Evolutionary conservation across 2,329 filamentous ascomycete species (phyloP).

Genomic region (Epichloe sylvatica): DNA sequence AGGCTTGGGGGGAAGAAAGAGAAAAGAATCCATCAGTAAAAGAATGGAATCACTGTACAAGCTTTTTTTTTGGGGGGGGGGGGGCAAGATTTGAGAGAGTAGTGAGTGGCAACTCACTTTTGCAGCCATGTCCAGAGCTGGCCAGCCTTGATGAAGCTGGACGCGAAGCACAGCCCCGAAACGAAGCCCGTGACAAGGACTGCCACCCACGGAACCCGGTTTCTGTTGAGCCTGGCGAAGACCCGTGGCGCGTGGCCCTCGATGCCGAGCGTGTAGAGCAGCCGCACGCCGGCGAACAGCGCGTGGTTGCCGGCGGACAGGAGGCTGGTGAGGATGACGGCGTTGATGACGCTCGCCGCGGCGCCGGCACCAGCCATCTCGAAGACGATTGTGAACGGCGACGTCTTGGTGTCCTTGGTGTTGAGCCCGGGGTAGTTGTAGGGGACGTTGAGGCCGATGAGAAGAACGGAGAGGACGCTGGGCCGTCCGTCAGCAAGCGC

Average conservation of each 20-base stretch:
- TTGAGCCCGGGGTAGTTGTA: constrained; percentile 30
- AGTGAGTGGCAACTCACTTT: constrained; percentile 28
- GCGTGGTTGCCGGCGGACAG: constrained; percentile 25
- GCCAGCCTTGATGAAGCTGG: constrained; percentile 50
- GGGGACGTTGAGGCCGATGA: constrained; percentile 44
- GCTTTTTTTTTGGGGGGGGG: neutral
- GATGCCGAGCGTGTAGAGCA: constrained; percentile 23
- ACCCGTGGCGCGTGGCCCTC: constrained; percentile 40
- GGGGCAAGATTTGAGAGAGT: too few species aligned
- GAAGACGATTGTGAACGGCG: constrained; percentile 44
- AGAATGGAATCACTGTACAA: neutral
- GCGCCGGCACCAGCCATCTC: constrained; percentile 37
- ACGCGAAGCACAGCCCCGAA: constrained; percentile 47
- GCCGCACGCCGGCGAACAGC: constrained; percentile 20
- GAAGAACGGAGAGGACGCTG: constrained; percentile 24
- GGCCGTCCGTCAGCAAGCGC: neutral
- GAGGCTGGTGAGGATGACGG: constrained; percentile 32
- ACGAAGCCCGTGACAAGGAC: constrained; percentile 40
- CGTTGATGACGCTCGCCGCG: constrained; percentile 43
- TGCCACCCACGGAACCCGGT: constrained; percentile 25
- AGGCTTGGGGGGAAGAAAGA: constrained; percentile 24
- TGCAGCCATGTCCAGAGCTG: constrained; percentile 54
- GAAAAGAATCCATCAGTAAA: neutral
- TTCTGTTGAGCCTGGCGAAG: constrained; percentile 28
- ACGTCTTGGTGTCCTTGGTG: constrained; percentile 21